Conservation (phyloP, 2,329 filamentous ascomycete genomes). For the Penicillium sp. region DNA sequence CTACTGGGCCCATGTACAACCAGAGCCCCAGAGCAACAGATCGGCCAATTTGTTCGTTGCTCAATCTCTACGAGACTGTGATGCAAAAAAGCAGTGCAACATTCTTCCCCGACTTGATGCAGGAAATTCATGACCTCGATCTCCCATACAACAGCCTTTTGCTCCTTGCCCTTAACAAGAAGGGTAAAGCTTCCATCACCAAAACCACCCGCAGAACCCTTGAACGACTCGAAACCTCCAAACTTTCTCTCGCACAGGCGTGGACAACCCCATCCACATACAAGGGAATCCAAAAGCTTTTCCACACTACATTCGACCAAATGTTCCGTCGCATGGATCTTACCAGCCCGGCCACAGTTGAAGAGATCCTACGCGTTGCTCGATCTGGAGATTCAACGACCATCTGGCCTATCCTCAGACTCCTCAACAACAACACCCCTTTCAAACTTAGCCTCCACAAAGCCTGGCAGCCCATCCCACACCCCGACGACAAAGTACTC, state of each 20-base stretch:
- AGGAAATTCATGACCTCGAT: constrained; percentile 29
- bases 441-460: constrained; percentile 40
- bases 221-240: constrained; percentile 28
- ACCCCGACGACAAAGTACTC: constrained; percentile 27
- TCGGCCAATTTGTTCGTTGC: constrained; percentile 22
- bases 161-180: constrained; percentile 29
- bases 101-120: constrained; percentile 30
- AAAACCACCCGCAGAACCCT: constrained; percentile 26
- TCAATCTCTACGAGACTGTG: constrained; percentile 31
- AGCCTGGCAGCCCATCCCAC: constrained; percentile 27
- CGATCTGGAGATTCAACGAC: constrained; percentile 29
- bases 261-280: constrained; percentile 30
- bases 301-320: constrained; percentile 32
- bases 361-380: constrained; percentile 32
- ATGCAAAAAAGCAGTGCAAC: constrained; percentile 15
- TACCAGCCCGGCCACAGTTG: constrained; percentile 33
- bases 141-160: constrained; percentile 34
- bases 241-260: constrained; percentile 27
- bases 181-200: constrained; percentile 24
- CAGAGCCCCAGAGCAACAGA: constrained; percentile 21
- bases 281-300: constrained; percentile 26
- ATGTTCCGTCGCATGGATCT: constrained; percentile 36
- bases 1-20: constrained; percentile 23
- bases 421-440: constrained; percentile 39
- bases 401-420: constrained; percentile 33